Conservation (phyloP, 129 eudicot species). For the Gnaphalium uliginosum region DNA sequence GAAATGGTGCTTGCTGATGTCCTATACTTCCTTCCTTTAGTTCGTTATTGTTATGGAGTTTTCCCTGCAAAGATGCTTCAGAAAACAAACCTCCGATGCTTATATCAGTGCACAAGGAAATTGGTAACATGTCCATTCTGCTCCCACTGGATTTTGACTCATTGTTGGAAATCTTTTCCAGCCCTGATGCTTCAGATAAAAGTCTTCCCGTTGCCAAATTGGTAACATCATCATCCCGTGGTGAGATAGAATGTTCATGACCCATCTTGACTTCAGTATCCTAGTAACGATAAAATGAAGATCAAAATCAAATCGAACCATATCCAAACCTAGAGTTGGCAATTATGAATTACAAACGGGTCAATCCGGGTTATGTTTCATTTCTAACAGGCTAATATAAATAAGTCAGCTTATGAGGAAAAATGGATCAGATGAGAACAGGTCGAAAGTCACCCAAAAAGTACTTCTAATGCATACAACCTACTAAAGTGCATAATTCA, state of each 20-base stretch:
- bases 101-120: slow-evolving; percentile 35
- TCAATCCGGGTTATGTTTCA: background rate
- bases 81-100: slow-evolving; percentile 65
- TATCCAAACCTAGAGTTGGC: background rate
- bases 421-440: background rate
- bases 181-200: slow-evolving; percentile 44
- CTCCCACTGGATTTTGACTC: slow-evolving; percentile 21
- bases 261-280: slow-evolving; percentile 35
- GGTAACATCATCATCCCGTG: slow-evolving; percentile 53
- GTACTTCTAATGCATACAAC: background rate
- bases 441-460: background rate
- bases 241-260: slow-evolving; percentile 30
- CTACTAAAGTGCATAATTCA: background rate
- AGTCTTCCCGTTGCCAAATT: slow-evolving; percentile 73
- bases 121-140: slow-evolving; percentile 26
- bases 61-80: slow-evolving; percentile 66
- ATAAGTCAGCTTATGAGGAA: background rate
- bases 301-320: slow-evolving; percentile 3
- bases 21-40: slow-evolving; percentile 25
- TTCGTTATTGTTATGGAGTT: slow-evolving; percentile 28
- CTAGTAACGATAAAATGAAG: slow-evolving; percentile 34
- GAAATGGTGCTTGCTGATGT: slow-evolving; percentile 32
- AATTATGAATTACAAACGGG: background rate
- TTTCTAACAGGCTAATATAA: background rate
- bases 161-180: slow-evolving; percentile 26